phyloP scores from a whole-genome alignment of 192 early-diverging fungal genomes.

The Coemansia sp. region DNA sequence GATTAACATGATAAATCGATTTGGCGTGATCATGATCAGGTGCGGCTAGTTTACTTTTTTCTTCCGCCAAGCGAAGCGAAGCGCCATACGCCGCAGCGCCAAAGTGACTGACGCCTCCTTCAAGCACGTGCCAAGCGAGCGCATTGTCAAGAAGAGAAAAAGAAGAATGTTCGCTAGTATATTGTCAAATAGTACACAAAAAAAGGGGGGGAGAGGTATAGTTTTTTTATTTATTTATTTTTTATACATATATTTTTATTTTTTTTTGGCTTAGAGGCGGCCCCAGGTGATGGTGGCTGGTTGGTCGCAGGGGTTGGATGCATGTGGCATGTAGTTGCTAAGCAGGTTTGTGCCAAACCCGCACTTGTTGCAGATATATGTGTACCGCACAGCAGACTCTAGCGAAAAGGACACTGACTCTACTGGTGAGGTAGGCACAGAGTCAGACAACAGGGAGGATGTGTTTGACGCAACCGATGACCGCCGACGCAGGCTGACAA shows the following conservation, averaged over 20 bases:
- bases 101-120: no score
- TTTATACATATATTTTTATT: slow-evolving; percentile 12
- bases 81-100: no score
- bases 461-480: slow-evolving; percentile 28
- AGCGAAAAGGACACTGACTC: not conserved
- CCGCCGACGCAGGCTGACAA: slow-evolving; percentile 39
- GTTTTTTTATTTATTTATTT: not conserved
- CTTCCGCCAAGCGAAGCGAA: no score
- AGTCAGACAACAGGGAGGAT: slow-evolving; percentile 1
- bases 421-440: slow-evolving; percentile 20
- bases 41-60: no score
- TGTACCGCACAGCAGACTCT: slow-evolving; percentile 32
- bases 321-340: slow-evolving; percentile 48
- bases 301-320: slow-evolving; percentile 47
- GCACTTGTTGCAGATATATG: slow-evolving; percentile 44
- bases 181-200: no score
- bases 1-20: no score
- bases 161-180: no score
- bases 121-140: no score
- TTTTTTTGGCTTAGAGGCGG: slow-evolving; percentile 18
- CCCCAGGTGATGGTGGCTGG: slow-evolving; percentile 30
- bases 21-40: no score
- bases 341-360: slow-evolving; percentile 52
- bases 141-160: no score
- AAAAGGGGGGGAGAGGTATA: no score